Percentiles rank a stretch among this genome's conserved stretches.
Evolutionary conservation across 2,329 filamentous ascomycete species (phyloP).

Genomic region (Knufia fluminis): DNA sequence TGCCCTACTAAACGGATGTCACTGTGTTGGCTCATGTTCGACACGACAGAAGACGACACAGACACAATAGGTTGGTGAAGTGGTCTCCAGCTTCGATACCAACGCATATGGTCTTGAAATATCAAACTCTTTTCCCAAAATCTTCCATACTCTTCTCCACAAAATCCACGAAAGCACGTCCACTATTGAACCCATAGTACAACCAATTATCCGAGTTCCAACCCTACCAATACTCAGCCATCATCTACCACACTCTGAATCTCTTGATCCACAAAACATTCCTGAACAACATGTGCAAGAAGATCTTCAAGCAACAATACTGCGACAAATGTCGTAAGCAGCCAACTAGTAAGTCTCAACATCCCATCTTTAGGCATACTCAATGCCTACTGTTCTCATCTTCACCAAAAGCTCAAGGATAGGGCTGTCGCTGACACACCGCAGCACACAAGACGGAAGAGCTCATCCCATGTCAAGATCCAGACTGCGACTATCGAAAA

Average conservation of each 20-base stretch:
- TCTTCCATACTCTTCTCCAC: not conserved
- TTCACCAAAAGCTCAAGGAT: not conserved
- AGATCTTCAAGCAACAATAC: conserved; percentile 10
- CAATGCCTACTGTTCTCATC: not conserved
- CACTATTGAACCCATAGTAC: not conserved
- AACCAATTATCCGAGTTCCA: no score
- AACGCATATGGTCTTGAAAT: not conserved
- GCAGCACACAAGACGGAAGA: conserved; percentile 5
- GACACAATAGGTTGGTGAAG: not conserved
- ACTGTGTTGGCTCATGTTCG: not conserved
- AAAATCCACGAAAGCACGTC: not conserved
- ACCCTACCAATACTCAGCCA: not conserved
- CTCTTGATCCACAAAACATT: not conserved
- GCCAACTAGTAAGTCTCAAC: conserved; percentile 1
- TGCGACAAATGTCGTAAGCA: conserved; percentile 9
- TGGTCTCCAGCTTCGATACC: not conserved
- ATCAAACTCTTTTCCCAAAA: not conserved
- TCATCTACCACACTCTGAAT: not conserved
- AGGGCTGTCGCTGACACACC: not conserved
- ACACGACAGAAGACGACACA: not conserved
- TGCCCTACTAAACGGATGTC: no score
- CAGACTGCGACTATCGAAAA: not conserved
- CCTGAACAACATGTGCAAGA: conserved; percentile 3
- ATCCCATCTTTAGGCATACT: not conserved
- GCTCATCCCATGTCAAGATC: conserved; percentile 1